phyloP scores from a whole-genome alignment of 495 filamentous ascomycete species.

The Aspergillus carlsbadensis region DNA sequence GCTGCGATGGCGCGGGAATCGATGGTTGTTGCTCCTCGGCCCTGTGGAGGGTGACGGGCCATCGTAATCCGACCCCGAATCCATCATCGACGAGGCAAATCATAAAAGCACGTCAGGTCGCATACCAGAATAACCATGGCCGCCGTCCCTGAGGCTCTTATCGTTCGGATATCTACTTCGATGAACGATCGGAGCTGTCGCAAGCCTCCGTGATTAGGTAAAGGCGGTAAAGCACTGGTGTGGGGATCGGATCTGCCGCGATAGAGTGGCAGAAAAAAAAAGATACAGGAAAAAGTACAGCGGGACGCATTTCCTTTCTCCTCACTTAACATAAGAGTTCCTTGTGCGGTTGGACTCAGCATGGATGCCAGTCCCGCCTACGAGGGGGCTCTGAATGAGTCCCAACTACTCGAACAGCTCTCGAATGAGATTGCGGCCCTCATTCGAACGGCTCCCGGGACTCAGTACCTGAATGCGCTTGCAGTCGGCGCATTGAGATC shows the following conservation, averaged over 20 bases:
- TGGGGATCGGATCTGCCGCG: constrained; percentile 38
- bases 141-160: constrained; percentile 15
- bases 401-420: constrained; percentile 51
- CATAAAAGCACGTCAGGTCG: constrained; percentile 13
- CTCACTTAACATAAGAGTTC: constrained; percentile 29
- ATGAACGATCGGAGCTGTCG: constrained; percentile 23
- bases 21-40: constrained; percentile 8
- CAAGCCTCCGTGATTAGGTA: constrained; percentile 31
- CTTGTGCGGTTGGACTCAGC: constrained; percentile 38
- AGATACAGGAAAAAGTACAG: constrained; percentile 28
- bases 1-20: constrained; percentile 9
- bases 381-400: constrained; percentile 45
- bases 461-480: constrained; percentile 68
- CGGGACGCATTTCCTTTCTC: constrained; percentile 22
- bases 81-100: constrained; percentile 18
- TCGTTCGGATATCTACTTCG: not conserved
- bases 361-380: constrained; percentile 48
- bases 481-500: constrained; percentile 65
- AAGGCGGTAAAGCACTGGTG: constrained; percentile 34
- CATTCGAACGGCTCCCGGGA: constrained; percentile 60
- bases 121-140: constrained; percentile 15
- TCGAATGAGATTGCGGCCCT: constrained; percentile 64
- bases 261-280: constrained; percentile 36
- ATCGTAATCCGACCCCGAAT: constrained; percentile 13
- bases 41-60: constrained; percentile 14